Evolutionary conservation across 2,329 filamentous ascomycete species (phyloP).

Genomic region (Aspergillus arachidicola): DNA sequence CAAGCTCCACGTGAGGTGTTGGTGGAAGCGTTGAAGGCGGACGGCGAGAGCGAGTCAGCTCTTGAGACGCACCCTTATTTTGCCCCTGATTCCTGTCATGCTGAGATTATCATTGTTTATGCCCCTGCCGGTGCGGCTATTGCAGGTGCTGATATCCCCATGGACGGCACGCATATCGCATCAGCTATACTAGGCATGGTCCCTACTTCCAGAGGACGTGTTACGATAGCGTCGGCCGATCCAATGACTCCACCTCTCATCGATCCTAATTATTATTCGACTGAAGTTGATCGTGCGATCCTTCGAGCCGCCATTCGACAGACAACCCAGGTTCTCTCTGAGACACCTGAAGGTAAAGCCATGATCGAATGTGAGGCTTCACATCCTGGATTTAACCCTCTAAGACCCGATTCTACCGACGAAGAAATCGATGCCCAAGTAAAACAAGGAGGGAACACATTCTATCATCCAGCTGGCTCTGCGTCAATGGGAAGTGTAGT

Average conservation of each 20-base stretch:
- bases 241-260: conserved; percentile 25
- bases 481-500: conserved; percentile 16
- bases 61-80: background rate
- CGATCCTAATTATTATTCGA: conserved; percentile 35
- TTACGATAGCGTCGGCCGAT: conserved; percentile 20
- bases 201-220: conserved; percentile 26
- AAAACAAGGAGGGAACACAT: conserved; percentile 5
- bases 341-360: conserved; percentile 12
- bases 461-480: conserved; percentile 23
- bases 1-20: conserved; percentile 4
- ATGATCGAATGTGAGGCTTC: conserved; percentile 24
- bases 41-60: conserved; percentile 4
- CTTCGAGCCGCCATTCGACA: conserved; percentile 22
- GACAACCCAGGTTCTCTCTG: conserved; percentile 14
- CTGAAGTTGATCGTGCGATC: conserved; percentile 26
- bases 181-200: conserved; percentile 22
- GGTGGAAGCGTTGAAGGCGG: conserved; percentile 5
- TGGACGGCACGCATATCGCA: conserved; percentile 27
- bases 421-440: conserved; percentile 12
- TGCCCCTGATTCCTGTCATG: background rate
- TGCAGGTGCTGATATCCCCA: conserved; percentile 15
- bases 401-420: conserved; percentile 5
- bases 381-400: background rate
- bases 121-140: conserved; percentile 22
- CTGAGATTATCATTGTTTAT: conserved; percentile 28